phyloP scores from a whole-genome alignment of 768 basidiomycete genomes.

The Daedalea quercina region DNA sequence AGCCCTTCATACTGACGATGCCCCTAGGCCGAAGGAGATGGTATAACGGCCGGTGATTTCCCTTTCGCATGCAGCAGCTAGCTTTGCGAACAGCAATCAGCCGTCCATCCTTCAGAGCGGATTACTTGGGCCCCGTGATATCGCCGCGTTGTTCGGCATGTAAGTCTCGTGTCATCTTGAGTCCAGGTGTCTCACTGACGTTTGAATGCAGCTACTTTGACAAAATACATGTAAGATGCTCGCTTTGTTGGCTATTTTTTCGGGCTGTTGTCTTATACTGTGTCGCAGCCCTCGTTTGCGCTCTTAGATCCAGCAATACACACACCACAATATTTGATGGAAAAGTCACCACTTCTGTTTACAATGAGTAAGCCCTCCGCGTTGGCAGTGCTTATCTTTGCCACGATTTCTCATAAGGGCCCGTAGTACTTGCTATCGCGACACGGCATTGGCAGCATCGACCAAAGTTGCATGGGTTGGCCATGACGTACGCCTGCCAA shows the following conservation, averaged over 20 bases:
- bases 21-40: no score
- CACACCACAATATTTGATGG: constrained; percentile 39
- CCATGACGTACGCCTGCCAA: constrained; percentile 49
- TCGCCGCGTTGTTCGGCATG: constrained; percentile 37
- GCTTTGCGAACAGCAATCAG: neutral
- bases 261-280: constrained; percentile 21
- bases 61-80: neutral
- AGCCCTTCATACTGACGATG: no score
- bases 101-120: neutral
- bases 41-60: neutral
- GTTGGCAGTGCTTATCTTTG: no score
- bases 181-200: neutral
- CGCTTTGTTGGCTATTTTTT: neutral
- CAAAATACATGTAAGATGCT: constrained; percentile 35
- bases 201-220: constrained; percentile 37
- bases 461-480: constrained; percentile 42
- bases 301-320: constrained; percentile 44
- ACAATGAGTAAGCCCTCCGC: constrained; percentile 44
- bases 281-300: constrained; percentile 41
- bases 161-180: constrained; percentile 21
- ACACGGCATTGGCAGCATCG: constrained; percentile 48
- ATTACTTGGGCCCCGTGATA: neutral
- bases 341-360: constrained; percentile 44
- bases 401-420: neutral
- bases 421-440: constrained; percentile 54